These are phyloP conservation scores for Clitopilus passeckerianus DNA, from an alignment of 768 basidiomycete species.

Conservation along the genomic window DNA sequence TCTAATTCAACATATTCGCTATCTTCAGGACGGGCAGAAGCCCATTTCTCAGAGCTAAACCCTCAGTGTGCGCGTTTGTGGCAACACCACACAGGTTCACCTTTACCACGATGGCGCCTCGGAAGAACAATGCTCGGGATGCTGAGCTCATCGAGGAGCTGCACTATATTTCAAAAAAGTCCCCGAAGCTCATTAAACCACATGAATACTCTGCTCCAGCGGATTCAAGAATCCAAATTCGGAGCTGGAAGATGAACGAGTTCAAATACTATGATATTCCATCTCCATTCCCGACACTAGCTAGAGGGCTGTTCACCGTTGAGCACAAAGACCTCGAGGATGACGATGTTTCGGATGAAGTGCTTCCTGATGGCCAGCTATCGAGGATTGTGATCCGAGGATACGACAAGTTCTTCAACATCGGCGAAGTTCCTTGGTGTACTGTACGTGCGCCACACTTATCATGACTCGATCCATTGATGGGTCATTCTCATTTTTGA, in stretches of 20 bases:
- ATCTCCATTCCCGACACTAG: slow-evolving; percentile 92
- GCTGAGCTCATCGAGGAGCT: slow-evolving; percentile 59
- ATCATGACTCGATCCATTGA: not conserved
- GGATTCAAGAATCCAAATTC: slow-evolving; percentile 47
- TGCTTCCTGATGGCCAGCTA: slow-evolving; percentile 12
- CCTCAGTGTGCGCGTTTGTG: not conserved
- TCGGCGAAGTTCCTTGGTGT: slow-evolving; percentile 94
- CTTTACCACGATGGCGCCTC: not conserved
- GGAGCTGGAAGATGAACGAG: slow-evolving; percentile 98
- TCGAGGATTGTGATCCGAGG: slow-evolving; percentile 80
- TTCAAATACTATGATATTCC: slow-evolving; percentile 89
- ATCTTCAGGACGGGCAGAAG: not conserved
- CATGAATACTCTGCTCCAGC: slow-evolving; percentile 53
- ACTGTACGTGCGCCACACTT: slow-evolving; percentile 46
- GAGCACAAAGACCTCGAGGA: slow-evolving; percentile 28
- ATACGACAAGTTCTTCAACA: slow-evolving; percentile 99
- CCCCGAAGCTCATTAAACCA: slow-evolving; percentile 63
- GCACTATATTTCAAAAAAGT: slow-evolving; percentile 42
- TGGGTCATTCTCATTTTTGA: not conserved
- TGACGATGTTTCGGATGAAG: slow-evolving; percentile 8
- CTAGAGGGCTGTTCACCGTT: slow-evolving; percentile 81
- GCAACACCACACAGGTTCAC: not conserved
- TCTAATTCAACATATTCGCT: not conserved
- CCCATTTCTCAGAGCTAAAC: not conserved
- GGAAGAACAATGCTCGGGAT: slow-evolving; percentile 26